phyloP scores from a whole-genome alignment of 108 stramenopile genomes.

The Nitzschia putrida region DNA sequence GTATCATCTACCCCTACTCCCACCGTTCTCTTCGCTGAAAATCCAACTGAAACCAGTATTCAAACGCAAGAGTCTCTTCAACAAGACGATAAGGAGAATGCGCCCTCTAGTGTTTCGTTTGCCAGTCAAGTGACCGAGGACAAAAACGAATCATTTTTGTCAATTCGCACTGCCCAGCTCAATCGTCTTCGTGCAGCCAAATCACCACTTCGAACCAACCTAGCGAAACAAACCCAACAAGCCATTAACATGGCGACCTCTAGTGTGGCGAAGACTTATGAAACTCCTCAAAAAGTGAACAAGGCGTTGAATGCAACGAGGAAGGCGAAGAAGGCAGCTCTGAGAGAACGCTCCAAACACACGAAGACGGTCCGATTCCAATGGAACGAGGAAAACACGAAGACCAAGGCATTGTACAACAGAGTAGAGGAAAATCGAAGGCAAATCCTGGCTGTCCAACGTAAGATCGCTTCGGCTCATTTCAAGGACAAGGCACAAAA shows the following conservation, averaged over 20 bases:
- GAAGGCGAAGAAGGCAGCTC: constrained; percentile 34
- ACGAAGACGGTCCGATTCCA: constrained; percentile 51
- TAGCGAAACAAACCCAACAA: constrained; percentile 37
- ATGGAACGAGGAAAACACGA: constrained; percentile 57
- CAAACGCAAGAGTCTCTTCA: background rate
- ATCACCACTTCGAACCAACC: constrained; percentile 33
- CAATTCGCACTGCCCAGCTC: constrained; percentile 30
- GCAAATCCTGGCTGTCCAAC: constrained; percentile 59
- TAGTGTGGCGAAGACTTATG: constrained; percentile 26
- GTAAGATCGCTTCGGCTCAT: constrained; percentile 63
- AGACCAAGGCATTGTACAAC: constrained; percentile 56
- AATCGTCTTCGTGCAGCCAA: constrained; percentile 29
- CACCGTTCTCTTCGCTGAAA: constrained; percentile 22
- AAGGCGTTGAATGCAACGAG: constrained; percentile 41
- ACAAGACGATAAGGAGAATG: constrained; percentile 34
- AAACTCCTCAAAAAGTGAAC: constrained; percentile 3
- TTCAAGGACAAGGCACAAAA: constrained; percentile 51
- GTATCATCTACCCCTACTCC: background rate
- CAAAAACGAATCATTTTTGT: background rate
- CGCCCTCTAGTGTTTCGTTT: background rate
- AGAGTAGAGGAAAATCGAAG: constrained; percentile 58
- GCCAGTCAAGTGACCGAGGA: background rate
- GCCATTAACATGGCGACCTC: constrained; percentile 46
- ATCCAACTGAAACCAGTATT: background rate
- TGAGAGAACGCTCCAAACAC: constrained; percentile 2